phyloP scores from a whole-genome alignment of 306 rosid genomes.

The Albizia julibrissin region DNA sequence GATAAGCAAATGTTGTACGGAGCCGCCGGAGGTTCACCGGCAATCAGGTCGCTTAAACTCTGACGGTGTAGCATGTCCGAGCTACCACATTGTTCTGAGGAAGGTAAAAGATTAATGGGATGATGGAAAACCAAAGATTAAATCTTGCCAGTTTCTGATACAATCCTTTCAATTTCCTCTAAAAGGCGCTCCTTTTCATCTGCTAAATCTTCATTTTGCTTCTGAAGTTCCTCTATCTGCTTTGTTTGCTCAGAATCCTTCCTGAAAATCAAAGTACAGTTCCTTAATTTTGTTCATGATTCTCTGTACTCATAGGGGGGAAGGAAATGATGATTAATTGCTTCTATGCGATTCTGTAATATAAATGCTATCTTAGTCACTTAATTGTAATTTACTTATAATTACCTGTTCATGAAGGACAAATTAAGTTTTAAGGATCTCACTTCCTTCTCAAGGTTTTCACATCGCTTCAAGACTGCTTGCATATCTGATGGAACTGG shows the following conservation, averaged over 20 bases:
- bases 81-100: slow-evolving; percentile 25
- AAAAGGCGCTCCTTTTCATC: slow-evolving; percentile 83
- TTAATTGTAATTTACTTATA: background rate
- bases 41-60: background rate
- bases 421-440: slow-evolving; percentile 83
- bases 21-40: slow-evolving; percentile 25
- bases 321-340: background rate
- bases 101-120: background rate
- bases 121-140: slow-evolving; percentile 27
- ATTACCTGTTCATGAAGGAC: slow-evolving; percentile 96
- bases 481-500: slow-evolving; percentile 85
- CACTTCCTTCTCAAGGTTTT: slow-evolving; percentile 93
- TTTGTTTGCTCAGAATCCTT: slow-evolving; percentile 98
- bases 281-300: background rate
- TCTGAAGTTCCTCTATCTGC: slow-evolving; percentile 94
- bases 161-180: slow-evolving; percentile 81
- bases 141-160: slow-evolving; percentile 60
- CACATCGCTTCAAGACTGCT: slow-evolving; percentile 82
- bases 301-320: background rate
- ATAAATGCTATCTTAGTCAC: background rate
- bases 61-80: background rate
- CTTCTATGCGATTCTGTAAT: background rate
- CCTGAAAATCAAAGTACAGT: slow-evolving; percentile 48
- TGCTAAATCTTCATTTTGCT: slow-evolving; percentile 77
- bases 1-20: slow-evolving; percentile 14